A percentile compares a stretch with the other conserved stretches of the same genome.
These are phyloP conservation scores for Fusarium metavorans DNA, from an alignment of 2,329 filamentous ascomycete species.

Conservation along the genomic window DNA sequence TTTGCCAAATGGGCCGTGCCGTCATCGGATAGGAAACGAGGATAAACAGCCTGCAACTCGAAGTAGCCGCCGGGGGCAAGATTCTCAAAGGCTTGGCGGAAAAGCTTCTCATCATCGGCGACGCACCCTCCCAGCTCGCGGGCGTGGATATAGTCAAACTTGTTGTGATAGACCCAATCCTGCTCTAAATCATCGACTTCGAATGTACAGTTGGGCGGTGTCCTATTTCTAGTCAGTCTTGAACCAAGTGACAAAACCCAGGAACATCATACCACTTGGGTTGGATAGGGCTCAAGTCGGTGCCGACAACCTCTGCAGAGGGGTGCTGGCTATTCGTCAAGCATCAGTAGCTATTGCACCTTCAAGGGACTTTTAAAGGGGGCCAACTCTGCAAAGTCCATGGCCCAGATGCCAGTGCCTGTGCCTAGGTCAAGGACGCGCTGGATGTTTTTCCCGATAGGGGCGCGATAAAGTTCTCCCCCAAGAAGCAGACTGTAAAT, in stretches of 20 bases:
- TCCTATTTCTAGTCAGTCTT: neutral
- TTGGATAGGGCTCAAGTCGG: neutral
- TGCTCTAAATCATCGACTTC: neutral
- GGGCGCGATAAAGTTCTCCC: neutral
- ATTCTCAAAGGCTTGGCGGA: neutral
- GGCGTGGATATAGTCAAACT: neutral
- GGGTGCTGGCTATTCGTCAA: neutral
- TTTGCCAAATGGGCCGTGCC: neutral
- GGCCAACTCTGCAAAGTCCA: neutral
- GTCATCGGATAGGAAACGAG: neutral
- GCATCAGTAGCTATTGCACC: neutral
- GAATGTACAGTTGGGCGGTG: neutral
- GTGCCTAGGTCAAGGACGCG: neutral
- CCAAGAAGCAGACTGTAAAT: neutral
- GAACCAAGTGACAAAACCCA: neutral
- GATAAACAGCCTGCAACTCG: neutral
- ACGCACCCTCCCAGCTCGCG: neutral
- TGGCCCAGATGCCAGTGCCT: neutral
- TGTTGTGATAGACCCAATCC: neutral
- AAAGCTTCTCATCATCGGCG: neutral
- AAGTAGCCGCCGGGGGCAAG: neutral
- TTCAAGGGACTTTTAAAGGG: neutral
- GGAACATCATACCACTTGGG: neutral
- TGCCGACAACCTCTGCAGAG: neutral
- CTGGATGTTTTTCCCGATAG: neutral